A percentile compares a stretch with the other conserved stretches of the same genome.
Evolutionary conservation across 495 filamentous ascomycete species (phyloP).

Genomic region (Evansstolkia leycettana): DNA sequence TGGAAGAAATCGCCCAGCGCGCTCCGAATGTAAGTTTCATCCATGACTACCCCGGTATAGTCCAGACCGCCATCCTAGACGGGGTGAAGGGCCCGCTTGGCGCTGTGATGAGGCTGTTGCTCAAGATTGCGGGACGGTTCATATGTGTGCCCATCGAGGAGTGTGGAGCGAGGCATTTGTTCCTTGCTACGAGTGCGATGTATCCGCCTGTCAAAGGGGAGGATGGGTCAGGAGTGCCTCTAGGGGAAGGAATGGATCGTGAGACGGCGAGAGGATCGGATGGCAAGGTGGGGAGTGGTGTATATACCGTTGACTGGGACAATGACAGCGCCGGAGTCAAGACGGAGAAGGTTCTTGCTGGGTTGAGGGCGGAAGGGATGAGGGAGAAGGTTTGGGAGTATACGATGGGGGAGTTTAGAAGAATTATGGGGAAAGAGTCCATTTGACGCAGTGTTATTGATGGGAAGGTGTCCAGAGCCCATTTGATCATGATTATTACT

Average conservation of each 20-base stretch:
- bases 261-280: constrained; percentile 25
- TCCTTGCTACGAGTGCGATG: constrained; percentile 36
- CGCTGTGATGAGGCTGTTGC: too few species aligned
- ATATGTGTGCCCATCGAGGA: too few species aligned
- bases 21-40: constrained; percentile 44
- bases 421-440: constrained; percentile 4
- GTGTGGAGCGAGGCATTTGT: constrained; percentile 43
- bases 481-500: too few species aligned
- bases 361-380: constrained; percentile 27
- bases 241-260: constrained; percentile 13
- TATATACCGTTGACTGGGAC: constrained; percentile 35
- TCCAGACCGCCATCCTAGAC: too few species aligned
- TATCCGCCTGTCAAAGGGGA: constrained; percentile 26
- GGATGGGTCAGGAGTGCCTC: constrained; percentile 18
- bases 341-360: constrained; percentile 21
- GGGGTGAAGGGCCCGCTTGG: too few species aligned
- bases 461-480: too few species aligned
- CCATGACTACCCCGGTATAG: constrained; percentile 43
- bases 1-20: constrained; percentile 34
- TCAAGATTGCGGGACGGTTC: too few species aligned
- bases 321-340: constrained; percentile 22
- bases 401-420: constrained; percentile 32
- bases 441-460: too few species aligned
- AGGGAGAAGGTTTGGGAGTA: constrained; percentile 36
- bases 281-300: constrained; percentile 37